Conservation (phyloP, 495 filamentous ascomycete genomes). For the Lophium mytilinum region DNA sequence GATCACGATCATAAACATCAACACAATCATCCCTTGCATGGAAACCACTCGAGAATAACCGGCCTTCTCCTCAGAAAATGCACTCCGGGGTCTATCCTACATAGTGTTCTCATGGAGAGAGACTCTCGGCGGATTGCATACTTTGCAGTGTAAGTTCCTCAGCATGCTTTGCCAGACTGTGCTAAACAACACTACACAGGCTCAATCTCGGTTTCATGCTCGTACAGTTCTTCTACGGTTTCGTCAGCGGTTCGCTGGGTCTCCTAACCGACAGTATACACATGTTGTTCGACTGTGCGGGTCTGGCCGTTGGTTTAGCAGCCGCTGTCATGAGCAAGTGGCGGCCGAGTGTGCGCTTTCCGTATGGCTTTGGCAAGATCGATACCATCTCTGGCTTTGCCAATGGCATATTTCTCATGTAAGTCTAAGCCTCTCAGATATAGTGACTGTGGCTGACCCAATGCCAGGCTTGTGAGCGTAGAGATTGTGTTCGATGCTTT, state of each 20-base stretch:
- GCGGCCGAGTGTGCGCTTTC: constrained; percentile 79
- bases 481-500: constrained; percentile 95
- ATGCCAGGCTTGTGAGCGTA: constrained; percentile 72
- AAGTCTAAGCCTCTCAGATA: constrained; percentile 22
- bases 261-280: constrained; percentile 96
- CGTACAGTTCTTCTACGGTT: constrained; percentile 88
- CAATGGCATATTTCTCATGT: constrained; percentile 95
- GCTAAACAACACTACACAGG: constrained; percentile 35
- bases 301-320: constrained; percentile 81
- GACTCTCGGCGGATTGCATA: constrained; percentile 96
- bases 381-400: constrained; percentile 94
- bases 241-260: constrained; percentile 83
- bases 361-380: constrained; percentile 94
- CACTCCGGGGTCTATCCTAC: constrained; percentile 63
- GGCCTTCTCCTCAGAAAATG: constrained; percentile 56
- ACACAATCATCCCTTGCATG: constrained; percentile 37
- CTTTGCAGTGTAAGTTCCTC: constrained; percentile 69
- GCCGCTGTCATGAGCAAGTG: constrained; percentile 98
- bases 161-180: too few species aligned
- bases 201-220: constrained; percentile 95
- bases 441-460: constrained; percentile 26
- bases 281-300: constrained; percentile 99
- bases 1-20: constrained; percentile 32
- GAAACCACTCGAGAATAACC: constrained; percentile 51
- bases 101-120: constrained; percentile 80